Percentiles rank a stretch among this genome's conserved stretches.
Conservation (phyloP, 371 early-diverging fungal species). For the Phascolomyces articulosus region DNA sequence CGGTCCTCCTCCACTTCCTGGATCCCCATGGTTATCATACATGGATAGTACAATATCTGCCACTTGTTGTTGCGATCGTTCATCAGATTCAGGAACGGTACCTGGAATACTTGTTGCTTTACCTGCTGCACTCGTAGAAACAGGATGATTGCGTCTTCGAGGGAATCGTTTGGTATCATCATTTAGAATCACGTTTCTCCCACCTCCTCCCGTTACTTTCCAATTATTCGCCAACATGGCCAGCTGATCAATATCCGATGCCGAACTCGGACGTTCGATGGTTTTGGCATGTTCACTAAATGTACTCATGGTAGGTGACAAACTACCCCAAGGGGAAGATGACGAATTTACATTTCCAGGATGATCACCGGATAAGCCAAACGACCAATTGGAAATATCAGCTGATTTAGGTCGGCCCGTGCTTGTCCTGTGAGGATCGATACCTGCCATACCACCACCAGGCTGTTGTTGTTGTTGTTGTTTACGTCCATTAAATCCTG, state of each 20-base stretch:
- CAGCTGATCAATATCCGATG: constrained; percentile 48
- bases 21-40: constrained; percentile 38
- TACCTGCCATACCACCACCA: constrained; percentile 19
- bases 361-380: constrained; percentile 12
- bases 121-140: neutral
- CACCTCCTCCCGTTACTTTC: neutral
- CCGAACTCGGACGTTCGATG: constrained; percentile 56
- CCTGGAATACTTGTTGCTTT: constrained; percentile 46
- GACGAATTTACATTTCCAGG: neutral
- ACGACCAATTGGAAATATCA: constrained; percentile 49
- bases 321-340: constrained; percentile 21
- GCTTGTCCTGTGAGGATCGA: constrained; percentile 26
- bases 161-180: constrained; percentile 42
- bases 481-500: neutral
- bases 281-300: constrained; percentile 39
- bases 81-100: constrained; percentile 61
- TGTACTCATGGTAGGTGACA: constrained; percentile 45
- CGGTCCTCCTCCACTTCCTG: neutral
- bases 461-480: constrained; percentile 8
- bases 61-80: constrained; percentile 33
- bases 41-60: constrained; percentile 56
- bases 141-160: constrained; percentile 27
- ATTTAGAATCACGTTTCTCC: constrained; percentile 25
- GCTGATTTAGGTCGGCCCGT: constrained; percentile 64
- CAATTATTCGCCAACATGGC: constrained; percentile 11